A percentile compares a stretch with the other conserved stretches of the same genome.
These are phyloP conservation scores for Globisporangium middletonii DNA, from an alignment of 352 stramenopile species.

Conservation along the genomic window DNA sequence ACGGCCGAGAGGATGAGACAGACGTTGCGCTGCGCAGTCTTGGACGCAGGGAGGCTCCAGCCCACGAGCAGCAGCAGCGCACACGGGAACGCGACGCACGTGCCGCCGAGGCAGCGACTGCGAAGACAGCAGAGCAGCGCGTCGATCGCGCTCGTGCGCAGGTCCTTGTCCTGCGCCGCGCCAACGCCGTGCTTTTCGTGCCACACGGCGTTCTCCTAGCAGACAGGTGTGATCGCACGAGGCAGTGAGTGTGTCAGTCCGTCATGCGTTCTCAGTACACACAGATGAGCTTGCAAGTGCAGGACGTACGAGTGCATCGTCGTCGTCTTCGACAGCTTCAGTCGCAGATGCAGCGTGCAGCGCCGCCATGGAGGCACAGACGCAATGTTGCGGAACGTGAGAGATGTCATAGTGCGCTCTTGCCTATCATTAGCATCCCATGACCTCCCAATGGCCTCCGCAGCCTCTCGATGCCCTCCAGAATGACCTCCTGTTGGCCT, in stretches of 20 bases:
- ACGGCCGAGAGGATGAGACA: constrained; percentile 44
- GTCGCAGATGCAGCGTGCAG: background rate
- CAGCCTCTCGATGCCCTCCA: no score
- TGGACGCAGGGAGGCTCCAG: constrained; percentile 25
- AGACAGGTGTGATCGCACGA: background rate
- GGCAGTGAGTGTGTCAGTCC: no score
- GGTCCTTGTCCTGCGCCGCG: constrained; percentile 16
- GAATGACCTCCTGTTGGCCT: no score
- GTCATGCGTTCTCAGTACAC: no score
- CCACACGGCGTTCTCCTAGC: constrained; percentile 54
- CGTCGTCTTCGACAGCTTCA: constrained; percentile 18
- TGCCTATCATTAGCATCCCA: no score
- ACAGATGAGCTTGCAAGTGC: background rate
- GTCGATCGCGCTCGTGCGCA: constrained; percentile 34
- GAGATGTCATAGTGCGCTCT: no score
- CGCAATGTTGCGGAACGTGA: no score
- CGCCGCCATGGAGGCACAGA: no score
- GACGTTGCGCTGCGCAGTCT: constrained; percentile 17
- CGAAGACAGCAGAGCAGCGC: constrained; percentile 55
- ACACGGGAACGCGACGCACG: constrained; percentile 51
- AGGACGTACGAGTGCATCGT: constrained; percentile 12
- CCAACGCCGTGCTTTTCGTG: constrained; percentile 35
- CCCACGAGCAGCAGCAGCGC: constrained; percentile 48
- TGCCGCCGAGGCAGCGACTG: constrained; percentile 46
- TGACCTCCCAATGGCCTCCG: no score